Evolutionary conservation across 768 basidiomycete species (phyloP), one percentile per base, ranked within the genome.

Genomic region (Hypholoma sublateritium): DNA sequence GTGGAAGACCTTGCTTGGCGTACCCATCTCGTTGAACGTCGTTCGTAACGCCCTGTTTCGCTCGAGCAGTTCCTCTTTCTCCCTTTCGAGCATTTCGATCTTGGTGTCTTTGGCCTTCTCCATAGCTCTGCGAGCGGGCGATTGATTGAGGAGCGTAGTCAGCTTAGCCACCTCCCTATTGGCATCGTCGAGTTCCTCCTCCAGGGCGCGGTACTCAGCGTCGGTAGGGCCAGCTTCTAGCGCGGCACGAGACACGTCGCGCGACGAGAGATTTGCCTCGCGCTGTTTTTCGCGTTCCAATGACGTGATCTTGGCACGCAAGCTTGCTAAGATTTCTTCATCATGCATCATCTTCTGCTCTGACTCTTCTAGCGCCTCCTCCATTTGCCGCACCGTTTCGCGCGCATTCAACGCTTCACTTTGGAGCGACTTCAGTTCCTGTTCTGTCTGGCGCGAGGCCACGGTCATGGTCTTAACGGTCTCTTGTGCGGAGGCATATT

Each of bases 101-200:
- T 83, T 86, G 25, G 83, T 74, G 44, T 94, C 89, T 63, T 87
- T 88, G 16, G 87, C 88, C 59, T 82, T 84, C 21, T 90, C 88
- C 55, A 94, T 83, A 0, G 92, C 89, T 63, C 87, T 88, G 12
- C 86, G 80, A 53, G 85, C 86, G 14, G 88, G 89, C 17, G 87
- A 91, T 59, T 90, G 87, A 28, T 79, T 80, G 43, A 93, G 74
- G 32, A 89, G 65, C 0, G 82, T 78, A n/a, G 79, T 81, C 42
- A 95, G 73, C 37, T 83, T 80, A 0, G 86, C 87, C 56, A 92
- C 87, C 68, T 93, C 90, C 65, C 74, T 83, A 66, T 91, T 78
- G 0, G 93, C 91, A 0, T 83, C 79, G 55, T 91, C 89, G 42
- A 95, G 80, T 63, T 93, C 91, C 2, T 77, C 75, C 67, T 94